Percentiles rank a stretch among this genome's conserved stretches.
These are phyloP conservation scores for Przewalskia tangutica DNA, from an alignment of 257 asterid genomes.

Conservation along the genomic window DNA sequence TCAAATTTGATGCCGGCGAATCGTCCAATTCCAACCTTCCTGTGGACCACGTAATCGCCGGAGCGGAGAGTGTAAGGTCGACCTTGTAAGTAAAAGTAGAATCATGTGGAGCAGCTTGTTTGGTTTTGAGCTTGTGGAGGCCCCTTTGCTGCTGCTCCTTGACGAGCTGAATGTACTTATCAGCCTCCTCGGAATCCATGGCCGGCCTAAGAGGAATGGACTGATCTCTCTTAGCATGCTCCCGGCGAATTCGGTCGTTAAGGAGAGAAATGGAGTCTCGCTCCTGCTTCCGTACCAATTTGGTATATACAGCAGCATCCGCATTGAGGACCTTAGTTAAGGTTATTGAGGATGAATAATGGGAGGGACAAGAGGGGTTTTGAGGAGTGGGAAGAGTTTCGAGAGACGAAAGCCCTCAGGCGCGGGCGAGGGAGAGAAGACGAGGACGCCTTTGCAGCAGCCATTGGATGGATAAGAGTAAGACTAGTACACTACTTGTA, in stretches of 20 bases:
- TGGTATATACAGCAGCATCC: slow-evolving; percentile 11
- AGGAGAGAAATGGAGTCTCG: slow-evolving; percentile 55
- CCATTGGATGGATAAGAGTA: not conserved
- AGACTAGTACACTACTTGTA: not conserved
- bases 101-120: slow-evolving; percentile 13
- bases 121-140: slow-evolving; percentile 68
- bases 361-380: no score
- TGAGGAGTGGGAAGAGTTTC: slow-evolving; percentile 2
- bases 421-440: no score
- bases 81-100: slow-evolving; percentile 51
- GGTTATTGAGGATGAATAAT: not conserved
- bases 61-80: slow-evolving; percentile 65
- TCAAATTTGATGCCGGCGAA: slow-evolving; percentile 70
- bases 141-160: slow-evolving; percentile 94
- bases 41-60: slow-evolving; percentile 91
- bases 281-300: slow-evolving; percentile 16
- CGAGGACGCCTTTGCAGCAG: slow-evolving; percentile 5
- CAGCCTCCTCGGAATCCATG: slow-evolving; percentile 74
- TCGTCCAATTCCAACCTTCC: slow-evolving; percentile 79
- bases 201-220: slow-evolving; percentile 34
- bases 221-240: slow-evolving; percentile 58
- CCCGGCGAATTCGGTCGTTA: slow-evolving; percentile 64
- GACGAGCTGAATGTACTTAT: slow-evolving; percentile 67
- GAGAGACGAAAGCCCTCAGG: not conserved
- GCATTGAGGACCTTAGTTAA: not conserved